Evolutionary conservation across 768 basidiomycete genomes (phyloP).

Genomic region (Lactifluus rugatus): DNA sequence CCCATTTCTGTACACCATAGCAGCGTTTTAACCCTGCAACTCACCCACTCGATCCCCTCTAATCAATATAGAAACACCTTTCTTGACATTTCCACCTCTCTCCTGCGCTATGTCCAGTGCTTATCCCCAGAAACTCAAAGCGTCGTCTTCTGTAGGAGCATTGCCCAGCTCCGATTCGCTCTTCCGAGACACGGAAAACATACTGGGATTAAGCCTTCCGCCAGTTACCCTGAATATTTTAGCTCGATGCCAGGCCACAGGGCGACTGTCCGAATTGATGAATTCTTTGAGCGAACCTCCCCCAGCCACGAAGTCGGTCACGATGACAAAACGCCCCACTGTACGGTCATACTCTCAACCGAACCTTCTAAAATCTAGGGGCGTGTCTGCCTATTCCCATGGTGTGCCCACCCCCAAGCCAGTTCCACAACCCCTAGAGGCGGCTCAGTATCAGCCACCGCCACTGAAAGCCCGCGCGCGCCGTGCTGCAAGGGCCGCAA

Average conservation of each 20-base stretch:
- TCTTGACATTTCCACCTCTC: not conserved
- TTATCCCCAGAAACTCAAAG: not conserved
- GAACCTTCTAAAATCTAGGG: not conserved
- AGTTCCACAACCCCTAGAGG: conserved; percentile 1
- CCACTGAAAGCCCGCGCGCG: not conserved
- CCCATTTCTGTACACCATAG: not conserved
- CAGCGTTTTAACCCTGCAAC: not conserved
- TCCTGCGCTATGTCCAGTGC: not conserved
- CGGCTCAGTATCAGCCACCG: not conserved
- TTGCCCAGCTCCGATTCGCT: not conserved
- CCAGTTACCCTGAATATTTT: not conserved
- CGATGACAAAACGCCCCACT: not conserved
- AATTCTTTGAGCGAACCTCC: not conserved
- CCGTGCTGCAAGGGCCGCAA: not conserved
- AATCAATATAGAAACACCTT: not conserved
- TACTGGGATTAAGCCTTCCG: not conserved
- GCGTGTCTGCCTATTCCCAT: not conserved
- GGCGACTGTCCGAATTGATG: not conserved
- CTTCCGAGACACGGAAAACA: not conserved
- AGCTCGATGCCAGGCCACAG: not conserved
- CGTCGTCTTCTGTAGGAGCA: not conserved
- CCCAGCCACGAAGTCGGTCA: not conserved
- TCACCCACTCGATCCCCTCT: not conserved
- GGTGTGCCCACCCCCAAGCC: not conserved
- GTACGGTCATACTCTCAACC: not conserved